Conservation (phyloP, 805 yeast genomes). For the Candida qinlingensis region DNA sequence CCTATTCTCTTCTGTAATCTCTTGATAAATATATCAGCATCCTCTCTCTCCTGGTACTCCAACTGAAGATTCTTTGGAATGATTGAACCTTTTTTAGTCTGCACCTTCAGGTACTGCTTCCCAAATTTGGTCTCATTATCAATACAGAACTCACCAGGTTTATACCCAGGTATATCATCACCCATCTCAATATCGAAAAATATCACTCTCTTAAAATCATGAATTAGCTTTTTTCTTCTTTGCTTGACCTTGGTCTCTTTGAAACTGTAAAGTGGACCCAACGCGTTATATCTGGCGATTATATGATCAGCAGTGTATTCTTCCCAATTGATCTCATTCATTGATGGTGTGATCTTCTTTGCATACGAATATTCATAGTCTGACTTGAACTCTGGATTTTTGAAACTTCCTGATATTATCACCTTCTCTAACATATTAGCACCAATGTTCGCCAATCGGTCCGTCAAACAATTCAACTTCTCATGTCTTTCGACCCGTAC, state of each 20-base stretch:
- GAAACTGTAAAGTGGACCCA: conserved; percentile 53
- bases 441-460: conserved; percentile 54
- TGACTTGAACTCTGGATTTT: conserved; percentile 18
- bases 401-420: conserved; percentile 30
- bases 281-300: conserved; percentile 38
- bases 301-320: conserved; percentile 31
- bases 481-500: conserved; percentile 38
- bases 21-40: conserved; percentile 37
- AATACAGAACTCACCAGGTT: conserved; percentile 29
- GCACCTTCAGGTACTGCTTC: conserved; percentile 28
- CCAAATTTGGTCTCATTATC: conserved; percentile 4
- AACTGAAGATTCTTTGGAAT: conserved; percentile 37
- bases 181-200: conserved; percentile 33
- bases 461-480: conserved; percentile 39
- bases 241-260: conserved; percentile 33
- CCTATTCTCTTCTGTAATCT: conserved; percentile 45
- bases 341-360: conserved; percentile 41
- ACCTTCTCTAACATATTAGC: conserved; percentile 49
- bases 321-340: conserved; percentile 45
- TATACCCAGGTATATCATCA: background rate
- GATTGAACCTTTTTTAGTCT: conserved; percentile 41
- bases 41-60: conserved; percentile 49
- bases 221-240: conserved; percentile 22
- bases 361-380: conserved; percentile 47
- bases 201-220: conserved; percentile 40